Base-by-base conservation (phyloP, 2,329 filamentous ascomycete species). In the Pseudogymnoascus sp. region DNA sequence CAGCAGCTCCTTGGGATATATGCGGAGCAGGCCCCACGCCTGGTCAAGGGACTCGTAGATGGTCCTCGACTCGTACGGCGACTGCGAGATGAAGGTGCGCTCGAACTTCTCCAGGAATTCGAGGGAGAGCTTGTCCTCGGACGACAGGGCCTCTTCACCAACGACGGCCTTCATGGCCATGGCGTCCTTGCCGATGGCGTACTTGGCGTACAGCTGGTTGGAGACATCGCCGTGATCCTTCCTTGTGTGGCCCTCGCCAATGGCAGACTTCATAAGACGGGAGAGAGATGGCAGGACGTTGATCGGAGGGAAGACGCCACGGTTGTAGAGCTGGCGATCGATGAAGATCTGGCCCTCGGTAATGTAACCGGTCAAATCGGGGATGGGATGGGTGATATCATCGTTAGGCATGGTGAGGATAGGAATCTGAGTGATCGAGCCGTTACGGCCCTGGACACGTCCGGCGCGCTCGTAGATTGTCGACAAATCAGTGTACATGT, bases 401-500 rank as follows among this genome's bases (percentile, higher is more conserved):
- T 99, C 93, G 86, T 99, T 99, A 74, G 95, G 95, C 95, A 99
- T 99, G 71, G 95, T 97, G 79, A 99, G 79, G 76, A 99, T 99
- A 66, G 95, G 95, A 73, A 99, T 97, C 80, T 99, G 95, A 19
- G 96, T 99, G 73, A 99, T 99, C 73, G 95, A 99, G 66, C 96
- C 95, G 74, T 98, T 97, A 72, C 96, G 90, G 72, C 96, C 96
- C 74, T 92, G 83, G 61, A 99, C 95, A 90, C 95, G 95, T 75
- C 95, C 95, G 71, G 95, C 95, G 81, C 95, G 93, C 81, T 99
- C 95, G 83, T 99, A 99, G 73, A 99, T 97, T 75, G 95, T 99
- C 66, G 95, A 97, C 87, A 99, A 90, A 86, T 99, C 96, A 71
- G 95, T 99, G 84, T 99, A 99, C 95, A 99, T 99, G 85, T 99